Evolutionary conservation across 2,329 filamentous ascomycete genomes (phyloP), one percentile per base, ranked within the genome.

Genomic region (Bipolaris victoriae): DNA sequence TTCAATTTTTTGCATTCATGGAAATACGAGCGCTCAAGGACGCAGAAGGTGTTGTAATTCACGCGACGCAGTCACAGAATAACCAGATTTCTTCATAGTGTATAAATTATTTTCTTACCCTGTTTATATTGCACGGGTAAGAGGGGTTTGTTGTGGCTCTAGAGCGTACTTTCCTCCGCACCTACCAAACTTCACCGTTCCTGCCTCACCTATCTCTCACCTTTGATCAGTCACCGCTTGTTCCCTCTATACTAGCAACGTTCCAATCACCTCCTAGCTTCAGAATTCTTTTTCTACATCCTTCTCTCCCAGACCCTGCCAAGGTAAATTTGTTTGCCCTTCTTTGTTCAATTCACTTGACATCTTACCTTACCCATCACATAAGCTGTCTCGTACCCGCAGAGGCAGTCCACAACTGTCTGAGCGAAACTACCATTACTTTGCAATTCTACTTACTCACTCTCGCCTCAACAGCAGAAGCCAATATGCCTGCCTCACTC

Each of bases 401-500:
- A 33, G 43, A 37, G 26, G 33, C 31, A 9, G 3, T 20, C 20
- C 33, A 31, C 29, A 20, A 29, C 33, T 39, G 29, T 5, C 4
- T 26, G 15, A 10, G 15, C 15, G 13, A 1, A n/a, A 48, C 22
- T 3, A 18, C n/a, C 9, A 7, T 50, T 13, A 3, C 7, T 26
- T n/a, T 15, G 7, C 6, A 6, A 2, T 16, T 16, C 15, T 18
- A 26, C 33, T 24, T 2, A 36, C 29, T 36, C 45, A 36, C 22
- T 15, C 9, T n/a, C 26, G 18, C 3, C 24, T 37, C 13, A 26
- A 9, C 2, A 18, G 26, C 15, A 48, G 15, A 18, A 35, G 15
- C 35, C 46, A 67, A 35, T 4, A 76, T 77, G 71, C 60, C 69
- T 11, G 64, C 61, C 16, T 5, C 47, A 48, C 67, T 70, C 7